Conservation (phyloP, 139 green algal genomes). For the Edaphochlamys debaryana region DNA sequence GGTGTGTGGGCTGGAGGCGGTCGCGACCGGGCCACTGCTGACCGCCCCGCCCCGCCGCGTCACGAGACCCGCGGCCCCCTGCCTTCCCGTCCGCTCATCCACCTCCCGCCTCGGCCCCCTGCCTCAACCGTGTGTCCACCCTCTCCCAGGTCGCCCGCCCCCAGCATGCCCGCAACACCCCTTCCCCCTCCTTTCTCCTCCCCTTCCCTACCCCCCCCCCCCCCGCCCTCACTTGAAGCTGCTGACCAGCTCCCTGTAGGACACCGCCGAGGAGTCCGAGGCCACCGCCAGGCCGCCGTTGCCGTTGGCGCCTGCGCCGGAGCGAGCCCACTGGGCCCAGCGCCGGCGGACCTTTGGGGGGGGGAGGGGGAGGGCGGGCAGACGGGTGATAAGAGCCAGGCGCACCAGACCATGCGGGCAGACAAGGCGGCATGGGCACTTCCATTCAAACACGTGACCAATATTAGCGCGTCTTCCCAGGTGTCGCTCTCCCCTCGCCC, state of each 20-base stretch:
- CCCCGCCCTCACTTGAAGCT: conserved; percentile 35
- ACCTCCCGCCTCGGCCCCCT: no score
- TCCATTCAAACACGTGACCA: no score
- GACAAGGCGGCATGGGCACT: not conserved
- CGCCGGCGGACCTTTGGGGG: conserved; percentile 24
- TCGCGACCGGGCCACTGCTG: no score
- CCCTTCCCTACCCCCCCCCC: not conserved
- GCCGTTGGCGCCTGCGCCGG: conserved; percentile 19
- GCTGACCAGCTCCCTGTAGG: conserved; percentile 51
- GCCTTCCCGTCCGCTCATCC: no score
- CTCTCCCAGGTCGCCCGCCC: not conserved
- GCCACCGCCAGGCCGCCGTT: conserved; percentile 22
- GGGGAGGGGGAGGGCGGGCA: not conserved
- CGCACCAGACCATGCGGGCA: not conserved
- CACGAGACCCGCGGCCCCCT: no score
- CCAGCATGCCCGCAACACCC: no score
- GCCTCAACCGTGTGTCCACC: not conserved
- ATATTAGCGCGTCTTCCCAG: no score
- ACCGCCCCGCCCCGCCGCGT: no score
- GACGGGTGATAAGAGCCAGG: not conserved
- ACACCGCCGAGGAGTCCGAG: not conserved
- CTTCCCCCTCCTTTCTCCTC: not conserved
- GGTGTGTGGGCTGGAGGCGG: no score
- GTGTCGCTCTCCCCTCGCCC: not conserved
- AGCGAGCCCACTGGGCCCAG: conserved; percentile 34